Percentiles rank a stretch among this genome's conserved stretches.
phyloP scores from a whole-genome alignment of 345 rosid species.

The Eucalyptus sp. region DNA sequence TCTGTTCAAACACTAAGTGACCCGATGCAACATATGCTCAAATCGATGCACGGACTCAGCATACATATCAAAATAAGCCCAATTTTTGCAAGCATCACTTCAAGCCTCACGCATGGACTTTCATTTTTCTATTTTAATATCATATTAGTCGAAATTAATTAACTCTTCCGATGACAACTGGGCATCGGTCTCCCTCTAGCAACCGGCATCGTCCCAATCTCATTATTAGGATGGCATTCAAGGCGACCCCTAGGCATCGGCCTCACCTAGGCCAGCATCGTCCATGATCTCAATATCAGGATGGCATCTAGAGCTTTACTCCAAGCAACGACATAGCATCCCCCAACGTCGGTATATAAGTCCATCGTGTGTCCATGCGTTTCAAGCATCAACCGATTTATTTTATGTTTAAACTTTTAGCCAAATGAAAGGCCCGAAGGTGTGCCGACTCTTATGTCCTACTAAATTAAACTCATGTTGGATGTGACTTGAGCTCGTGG shows the following conservation, averaged over 20 bases:
- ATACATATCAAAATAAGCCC: rapidly evolving
- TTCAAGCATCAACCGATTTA: rapidly evolving
- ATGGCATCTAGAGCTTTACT: rapidly evolving
- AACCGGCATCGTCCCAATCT: rapidly evolving
- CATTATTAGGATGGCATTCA: rapidly evolving
- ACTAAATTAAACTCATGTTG: too few relatives aligned
- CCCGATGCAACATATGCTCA: rapidly evolving
- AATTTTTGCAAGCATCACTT: too few relatives aligned
- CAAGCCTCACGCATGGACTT: too few relatives aligned
- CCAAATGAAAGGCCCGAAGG: rapidly evolving
- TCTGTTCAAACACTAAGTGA: too few relatives aligned
- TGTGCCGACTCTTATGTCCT: too few relatives aligned
- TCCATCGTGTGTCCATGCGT: too few relatives aligned
- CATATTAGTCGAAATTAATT: too few relatives aligned
- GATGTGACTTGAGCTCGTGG: rapidly evolving
- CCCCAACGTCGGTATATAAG: too few relatives aligned
- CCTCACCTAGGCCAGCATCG: rapidly evolving
- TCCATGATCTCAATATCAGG: rapidly evolving
- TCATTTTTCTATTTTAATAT: too few relatives aligned
- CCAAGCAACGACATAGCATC: rapidly evolving
- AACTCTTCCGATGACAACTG: rapidly evolving
- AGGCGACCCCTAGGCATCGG: rapidly evolving
- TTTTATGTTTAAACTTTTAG: too few relatives aligned
- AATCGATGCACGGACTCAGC: rapidly evolving
- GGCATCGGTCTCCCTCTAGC: rapidly evolving